These are phyloP conservation scores for Pyricularia sp. DNA, from an alignment of 2,329 filamentous ascomycete species.

Conservation along the genomic window DNA sequence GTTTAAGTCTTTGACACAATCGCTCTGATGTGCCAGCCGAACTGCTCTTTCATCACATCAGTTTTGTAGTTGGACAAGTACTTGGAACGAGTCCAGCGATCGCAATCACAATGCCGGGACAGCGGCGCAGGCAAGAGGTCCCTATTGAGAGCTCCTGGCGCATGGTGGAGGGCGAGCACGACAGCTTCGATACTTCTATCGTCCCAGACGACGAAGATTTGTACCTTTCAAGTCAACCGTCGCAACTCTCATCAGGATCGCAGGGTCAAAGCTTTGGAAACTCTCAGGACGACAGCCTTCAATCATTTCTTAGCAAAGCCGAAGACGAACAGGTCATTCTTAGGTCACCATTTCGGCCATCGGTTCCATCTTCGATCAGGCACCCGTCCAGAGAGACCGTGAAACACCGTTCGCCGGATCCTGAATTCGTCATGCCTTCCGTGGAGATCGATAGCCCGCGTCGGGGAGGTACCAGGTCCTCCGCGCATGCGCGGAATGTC, in stretches of 20 bases:
- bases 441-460: slow-evolving; percentile 30
- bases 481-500: slow-evolving; percentile 22
- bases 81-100: neutral
- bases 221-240: slow-evolving; percentile 30
- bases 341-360: slow-evolving; percentile 45
- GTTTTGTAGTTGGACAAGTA: neutral
- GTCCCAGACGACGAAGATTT: slow-evolving; percentile 33
- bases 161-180: slow-evolving; percentile 50
- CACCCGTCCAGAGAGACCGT: slow-evolving; percentile 13
- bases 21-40: neutral
- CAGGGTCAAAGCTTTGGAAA: slow-evolving; percentile 28
- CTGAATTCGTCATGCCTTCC: slow-evolving; percentile 44
- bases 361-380: slow-evolving; percentile 29
- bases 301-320: slow-evolving; percentile 41
- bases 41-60: neutral
- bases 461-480: slow-evolving; percentile 23
- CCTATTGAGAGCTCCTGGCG: slow-evolving; percentile 49
- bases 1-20: neutral
- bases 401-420: slow-evolving; percentile 30
- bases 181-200: slow-evolving; percentile 49
- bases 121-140: slow-evolving; percentile 17
- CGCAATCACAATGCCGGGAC: neutral
- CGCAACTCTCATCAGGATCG: slow-evolving; percentile 33
- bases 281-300: slow-evolving; percentile 47
- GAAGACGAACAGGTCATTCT: slow-evolving; percentile 47